These are phyloP conservation scores for Lipomyces sp. DNA, from an alignment of 805 yeast species.

Conservation along the genomic window DNA sequence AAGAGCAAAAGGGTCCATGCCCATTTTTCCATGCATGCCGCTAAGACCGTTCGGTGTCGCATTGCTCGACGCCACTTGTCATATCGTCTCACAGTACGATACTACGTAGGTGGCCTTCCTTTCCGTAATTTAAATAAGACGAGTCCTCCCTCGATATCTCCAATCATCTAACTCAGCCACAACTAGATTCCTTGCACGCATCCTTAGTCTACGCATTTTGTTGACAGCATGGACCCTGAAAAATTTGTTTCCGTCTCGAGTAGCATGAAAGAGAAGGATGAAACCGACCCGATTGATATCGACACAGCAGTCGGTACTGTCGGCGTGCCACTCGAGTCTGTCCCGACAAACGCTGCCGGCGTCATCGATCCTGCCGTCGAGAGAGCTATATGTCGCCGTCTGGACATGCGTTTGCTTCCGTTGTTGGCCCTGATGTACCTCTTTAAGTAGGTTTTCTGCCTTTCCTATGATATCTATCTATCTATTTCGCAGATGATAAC, in stretches of 20 bases:
- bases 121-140: too few relatives aligned
- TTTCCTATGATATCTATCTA: conserved; percentile 33
- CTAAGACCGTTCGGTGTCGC: too few relatives aligned
- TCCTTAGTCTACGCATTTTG: too few relatives aligned
- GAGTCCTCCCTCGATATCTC: too few relatives aligned
- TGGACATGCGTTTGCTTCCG: conserved; percentile 53
- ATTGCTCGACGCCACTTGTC: too few relatives aligned
- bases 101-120: too few relatives aligned
- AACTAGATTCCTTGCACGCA: too few relatives aligned
- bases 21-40: too few relatives aligned
- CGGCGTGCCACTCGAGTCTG: background rate
- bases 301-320: background rate
- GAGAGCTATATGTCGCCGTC: conserved; percentile 40
- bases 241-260: background rate
- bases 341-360: background rate
- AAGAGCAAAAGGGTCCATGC: too few relatives aligned
- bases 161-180: too few relatives aligned
- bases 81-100: too few relatives aligned
- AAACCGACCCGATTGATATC: background rate
- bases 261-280: background rate
- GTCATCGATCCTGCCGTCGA: conserved; percentile 5
- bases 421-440: conserved; percentile 53
- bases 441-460: conserved; percentile 39
- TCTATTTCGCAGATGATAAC: background rate
- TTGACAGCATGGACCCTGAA: background rate